These are phyloP conservation scores for Aspergillus nanangensis DNA, from an alignment of 495 filamentous ascomycete genomes.

Conservation along the genomic window DNA sequence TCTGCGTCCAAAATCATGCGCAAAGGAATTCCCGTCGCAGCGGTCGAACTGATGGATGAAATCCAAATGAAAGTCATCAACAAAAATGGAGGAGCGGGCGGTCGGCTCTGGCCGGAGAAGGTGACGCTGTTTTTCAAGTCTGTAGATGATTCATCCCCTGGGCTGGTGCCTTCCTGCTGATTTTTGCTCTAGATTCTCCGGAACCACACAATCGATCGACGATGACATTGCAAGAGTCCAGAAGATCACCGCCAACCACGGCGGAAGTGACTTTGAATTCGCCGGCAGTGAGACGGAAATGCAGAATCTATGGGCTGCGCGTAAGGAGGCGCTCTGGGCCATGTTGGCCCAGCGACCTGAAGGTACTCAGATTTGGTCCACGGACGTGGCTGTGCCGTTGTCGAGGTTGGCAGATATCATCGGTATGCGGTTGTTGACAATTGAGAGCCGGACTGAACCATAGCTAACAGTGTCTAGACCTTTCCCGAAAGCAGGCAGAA, in stretches of 20 bases:
- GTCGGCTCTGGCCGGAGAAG: slow-evolving; percentile 64
- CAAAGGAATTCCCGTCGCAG: slow-evolving; percentile 73
- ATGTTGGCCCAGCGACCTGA: slow-evolving; percentile 40
- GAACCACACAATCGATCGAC: slow-evolving; percentile 63
- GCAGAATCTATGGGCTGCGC: slow-evolving; percentile 73
- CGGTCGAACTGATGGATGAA: slow-evolving; percentile 79
- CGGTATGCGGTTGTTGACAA: slow-evolving; percentile 38
- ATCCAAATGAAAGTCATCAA: slow-evolving; percentile 87
- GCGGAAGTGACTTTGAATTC: slow-evolving; percentile 69
- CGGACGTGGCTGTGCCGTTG: slow-evolving; percentile 84
- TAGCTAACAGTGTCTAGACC: slow-evolving; percentile 53
- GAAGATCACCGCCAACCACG: slow-evolving; percentile 53
- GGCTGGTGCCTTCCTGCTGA: neutral
- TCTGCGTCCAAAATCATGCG: slow-evolving; percentile 70
- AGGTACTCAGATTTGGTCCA: slow-evolving; percentile 59
- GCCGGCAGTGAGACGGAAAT: slow-evolving; percentile 60
- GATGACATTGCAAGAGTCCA: slow-evolving; percentile 72
- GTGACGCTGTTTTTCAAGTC: slow-evolving; percentile 92
- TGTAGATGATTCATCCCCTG: slow-evolving; percentile 3
- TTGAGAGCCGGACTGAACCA: neutral
- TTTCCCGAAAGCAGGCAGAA: slow-evolving; percentile 78
- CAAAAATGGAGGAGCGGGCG: slow-evolving; percentile 61
- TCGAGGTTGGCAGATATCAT: slow-evolving; percentile 79
- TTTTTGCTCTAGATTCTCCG: slow-evolving; percentile 72
- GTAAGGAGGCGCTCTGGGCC: slow-evolving; percentile 77